Base-by-base conservation (phyloP, 805 yeast species). In the Schwanniomyces occidentalis region DNA sequence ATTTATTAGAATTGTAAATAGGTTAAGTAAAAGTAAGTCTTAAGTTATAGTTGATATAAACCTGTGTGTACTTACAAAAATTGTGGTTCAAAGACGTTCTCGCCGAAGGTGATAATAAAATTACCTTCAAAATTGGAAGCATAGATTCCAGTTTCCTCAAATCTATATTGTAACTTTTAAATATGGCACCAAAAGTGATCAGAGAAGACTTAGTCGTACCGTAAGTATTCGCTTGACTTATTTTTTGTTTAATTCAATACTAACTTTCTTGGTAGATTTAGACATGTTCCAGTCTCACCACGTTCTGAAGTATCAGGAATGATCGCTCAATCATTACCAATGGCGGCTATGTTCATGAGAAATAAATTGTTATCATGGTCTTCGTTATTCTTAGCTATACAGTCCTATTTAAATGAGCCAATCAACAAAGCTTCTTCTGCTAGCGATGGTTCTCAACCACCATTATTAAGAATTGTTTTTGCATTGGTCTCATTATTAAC, bases 301-400 rank as follows among this genome's bases (percentile, higher is more conserved):
- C 62, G 75, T 19, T 47, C 63, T n/a, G 71, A 71, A 40, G 63
- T 72, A 6, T 53, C 73, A 1, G 64, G 70, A 8, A 63, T 74
- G 56, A 61, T 75, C 29, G 58, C 75, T 26, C 84, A 75, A 54
- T 66, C 81, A 12, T 71, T 79, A 61, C 84, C 85, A 20, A 75
- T 79, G 81, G 80, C 81, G 3, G 84, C 84, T 30, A 76, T 79
- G 78, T 78, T 79, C 57, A 67, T 79, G 75, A 73, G 70, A 48
- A 75, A 76, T 54, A 77, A 73, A 50, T 57, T 76, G 42, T 54
- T 77, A 46, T 65, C 80, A 8, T 76, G 84, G 84, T 59, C 79
- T 15, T 58, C 82, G 3, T 49, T 78, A 16, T 65, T 78, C 38
- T 67, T 75, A 40, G 66, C 78, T 4, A 46, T 76, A 16, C 78